Base-by-base conservation (phyloP, 1,139 yeast genomes). In the Yamadazyma sp. region DNA sequence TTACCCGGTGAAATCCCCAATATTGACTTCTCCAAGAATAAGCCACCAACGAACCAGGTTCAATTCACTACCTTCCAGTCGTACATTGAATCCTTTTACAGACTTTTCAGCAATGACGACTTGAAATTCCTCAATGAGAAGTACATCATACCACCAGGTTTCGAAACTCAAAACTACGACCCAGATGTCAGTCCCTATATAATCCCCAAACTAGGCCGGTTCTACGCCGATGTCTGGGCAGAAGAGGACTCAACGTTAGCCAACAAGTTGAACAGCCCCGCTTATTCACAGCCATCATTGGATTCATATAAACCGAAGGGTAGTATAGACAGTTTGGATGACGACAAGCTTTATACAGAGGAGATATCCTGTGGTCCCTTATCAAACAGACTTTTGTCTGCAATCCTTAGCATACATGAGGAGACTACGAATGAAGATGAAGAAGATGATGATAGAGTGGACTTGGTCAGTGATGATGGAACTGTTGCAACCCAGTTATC, bases 1-100 rank as follows among this genome's bases (percentile, higher is more conserved):
- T 69, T 94, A 29, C 96, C 98, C 0, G 99, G 98, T 2, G 78
- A 71, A 27, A 82, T 89, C 20, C 98, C 98, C 8, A 81, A 86
- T 57, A 77, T 75, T 39, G 98, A 92, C 59, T 89, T 86, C 53
- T 84, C 96, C 8, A 80, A 82, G 45, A 80, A 81, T 16, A 90
- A 90, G 53, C 60, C 75, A 2, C 97, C 97, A 6, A 66, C 88
- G 2, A 90, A 87, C 59, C 98, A 92, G 63, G 95, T 92, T 15
- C 97, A 89, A 54, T 89, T 86, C 59, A 74, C 88, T 13, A 90
- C 98, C 0, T 94, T 87, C 58, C 84, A 87, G 46, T 67, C 92
- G 1, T 88, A 85, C 49, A 74, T 89, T 33, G 98, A 92, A 56
- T 87, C 92, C 25, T 92, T 78, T 57, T 90, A 85, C 62, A 72